Percentiles rank a stretch among this genome's conserved stretches.
phyloP scores from a whole-genome alignment of 2,329 filamentous ascomycete species.

The Mollisiaceae sp. region DNA sequence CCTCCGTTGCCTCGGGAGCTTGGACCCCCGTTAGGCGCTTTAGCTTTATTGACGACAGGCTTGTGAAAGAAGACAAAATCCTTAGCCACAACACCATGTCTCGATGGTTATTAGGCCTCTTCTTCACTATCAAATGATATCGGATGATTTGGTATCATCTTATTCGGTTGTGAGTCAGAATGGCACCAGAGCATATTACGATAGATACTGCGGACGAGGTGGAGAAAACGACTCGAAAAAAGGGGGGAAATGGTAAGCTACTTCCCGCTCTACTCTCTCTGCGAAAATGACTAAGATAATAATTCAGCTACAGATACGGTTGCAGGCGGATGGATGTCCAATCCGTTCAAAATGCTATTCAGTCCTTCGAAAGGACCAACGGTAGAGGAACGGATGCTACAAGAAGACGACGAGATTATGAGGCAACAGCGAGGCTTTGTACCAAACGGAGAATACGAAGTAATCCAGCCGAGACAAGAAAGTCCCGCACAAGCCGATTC shows the following conservation, averaged over 20 bases:
- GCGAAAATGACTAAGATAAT: background rate
- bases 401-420: background rate
- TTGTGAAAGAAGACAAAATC: background rate
- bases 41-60: background rate
- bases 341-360: background rate
- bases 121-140: background rate
- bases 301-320: background rate
- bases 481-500: background rate
- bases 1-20: constrained; percentile 2
- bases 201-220: background rate
- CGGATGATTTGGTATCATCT: background rate
- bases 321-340: no score
- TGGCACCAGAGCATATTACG: background rate
- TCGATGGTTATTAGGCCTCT: background rate
- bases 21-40: constrained; percentile 2
- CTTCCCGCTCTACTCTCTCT: background rate
- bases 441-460: background rate
- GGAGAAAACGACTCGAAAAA: background rate
- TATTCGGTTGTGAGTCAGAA: background rate
- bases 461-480: background rate
- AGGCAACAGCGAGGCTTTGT: background rate
- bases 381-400: no score
- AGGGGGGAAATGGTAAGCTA: background rate
- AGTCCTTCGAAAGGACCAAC: background rate
- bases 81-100: background rate